Base-by-base conservation (phyloP, 2,329 filamentous ascomycete species). In the Fusarium nygamai region DNA sequence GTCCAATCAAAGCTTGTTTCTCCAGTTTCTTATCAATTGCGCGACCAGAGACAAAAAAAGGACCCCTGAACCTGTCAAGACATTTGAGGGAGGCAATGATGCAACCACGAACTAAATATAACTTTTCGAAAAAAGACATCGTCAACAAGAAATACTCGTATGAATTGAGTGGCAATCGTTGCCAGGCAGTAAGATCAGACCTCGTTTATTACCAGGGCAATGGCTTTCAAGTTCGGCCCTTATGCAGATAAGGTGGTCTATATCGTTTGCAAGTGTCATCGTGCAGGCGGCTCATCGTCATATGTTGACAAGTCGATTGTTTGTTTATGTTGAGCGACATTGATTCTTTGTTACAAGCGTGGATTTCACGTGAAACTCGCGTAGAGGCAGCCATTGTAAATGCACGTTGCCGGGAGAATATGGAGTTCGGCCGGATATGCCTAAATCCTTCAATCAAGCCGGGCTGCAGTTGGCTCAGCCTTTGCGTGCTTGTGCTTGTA, bases 1-100 rank as follows among this genome's bases (percentile, higher is more conserved):
- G 33, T 60, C 67, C 64, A 68, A 69, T 73, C 57, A 69, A 60
- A 51, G 51, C 63, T 61, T 64, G 61, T 61, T 73, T 73, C 72
- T 73, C 62, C 66, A 64, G 62, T 63, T 72, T 72, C 69, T 67
- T 51, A 56, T 56, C 51, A 71, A 75, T 51, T 53, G 46, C 58
- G 59, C 48, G 48, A 72, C 39, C 60, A 56, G 51, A 63, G 39
- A 53, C 57, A 38, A n/a, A 44, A 58, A 34, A 50, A 38, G 14
- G 67, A 71, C 43, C 61, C 71, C 62, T 71, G 47, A 48, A 39
- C 70, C 50, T 71, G 61, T 64, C 48, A 27, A 63, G 58, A 53
- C 48, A 51, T 57, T 38, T 39, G n/a, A 58, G 47, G 54, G 31
- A 50, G 38, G 36, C 31, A 38, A 47, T 67, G 43, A 67, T 70